Base-by-base conservation (phyloP, 352 stramenopile genomes). In the Saprolegnia parasitica region DNA sequence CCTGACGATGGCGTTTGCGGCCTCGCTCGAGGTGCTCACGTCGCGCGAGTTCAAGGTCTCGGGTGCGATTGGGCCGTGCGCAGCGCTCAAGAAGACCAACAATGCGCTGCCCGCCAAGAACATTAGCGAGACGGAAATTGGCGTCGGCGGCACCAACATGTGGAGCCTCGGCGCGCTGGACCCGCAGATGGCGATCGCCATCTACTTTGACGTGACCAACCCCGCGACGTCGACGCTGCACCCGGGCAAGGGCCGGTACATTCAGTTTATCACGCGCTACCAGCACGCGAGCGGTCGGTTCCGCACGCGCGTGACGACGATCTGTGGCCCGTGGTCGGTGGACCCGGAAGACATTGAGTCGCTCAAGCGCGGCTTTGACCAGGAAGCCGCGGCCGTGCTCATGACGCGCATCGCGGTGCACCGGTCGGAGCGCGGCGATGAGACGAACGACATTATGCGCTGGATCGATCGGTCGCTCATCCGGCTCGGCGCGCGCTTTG, bases 181-280 rank as follows among this genome's bases (percentile, higher is more conserved):
- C 74, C 97, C 97, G 23, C 90, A 95, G 57, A 99, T 96, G n/a
- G 99, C 97, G 0, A 76, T 99, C 52, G 97, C 97, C 62, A 81
- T 99, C 65, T 99, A 99, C 81, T 99, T 99, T 83, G 98, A 99
- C 74, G 89, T 99, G 67, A 91, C 89, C 18, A 95, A 94, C 78
- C 86, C 92, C 72, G 79, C 78, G 20, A 75, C 83, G 35, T 60
- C 90, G 32, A 72, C 86, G 18, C 50, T 76, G 16, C 23, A 32
- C 18, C 79, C 83, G 16, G 86, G 86, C 70, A 94, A 99, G 79
- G 92, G 94, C 50, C 91, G 97, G 39, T 99, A 96, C 84, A 96
- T 99, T 68, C 91, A 98, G 81, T 93, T 99, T 71, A 91, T 99
- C 72, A 99, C 98, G 16, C 96, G 96, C 71, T 99, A 99, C 82